Evolutionary conservation across 345 rosid genomes (phyloP).

Genomic region (Syzygium aromaticum): DNA sequence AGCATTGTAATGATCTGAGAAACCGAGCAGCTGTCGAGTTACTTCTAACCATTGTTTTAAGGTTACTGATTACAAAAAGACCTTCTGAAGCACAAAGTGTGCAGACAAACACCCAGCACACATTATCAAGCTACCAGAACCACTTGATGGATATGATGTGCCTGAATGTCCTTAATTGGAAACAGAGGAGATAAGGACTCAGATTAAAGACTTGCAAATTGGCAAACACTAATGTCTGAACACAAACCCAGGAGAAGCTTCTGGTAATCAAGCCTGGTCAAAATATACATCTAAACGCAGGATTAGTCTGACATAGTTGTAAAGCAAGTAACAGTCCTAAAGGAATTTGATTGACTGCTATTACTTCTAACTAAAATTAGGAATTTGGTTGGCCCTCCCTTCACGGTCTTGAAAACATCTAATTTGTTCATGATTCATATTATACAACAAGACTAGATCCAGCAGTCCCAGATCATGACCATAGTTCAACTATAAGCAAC

Average conservation of each 20-base stretch:
- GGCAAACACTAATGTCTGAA: neutral
- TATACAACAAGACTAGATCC: neutral
- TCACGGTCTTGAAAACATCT: neutral
- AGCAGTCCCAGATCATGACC: neutral
- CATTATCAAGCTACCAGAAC: neutral
- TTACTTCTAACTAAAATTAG: neutral
- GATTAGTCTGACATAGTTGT: neutral
- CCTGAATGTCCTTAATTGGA: neutral
- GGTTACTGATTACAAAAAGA: neutral
- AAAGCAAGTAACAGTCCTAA: neutral
- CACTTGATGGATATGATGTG: neutral
- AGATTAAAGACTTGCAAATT: neutral
- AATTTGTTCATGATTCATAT: neutral
- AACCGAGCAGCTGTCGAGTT: neutral
- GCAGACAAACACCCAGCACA: neutral
- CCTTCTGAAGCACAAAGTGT: neutral
- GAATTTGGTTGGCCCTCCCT: neutral
- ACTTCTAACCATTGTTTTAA: neutral
- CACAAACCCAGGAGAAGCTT: neutral
- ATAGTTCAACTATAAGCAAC: neutral
- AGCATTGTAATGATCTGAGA: neutral
- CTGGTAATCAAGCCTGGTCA: neutral
- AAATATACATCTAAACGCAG: neutral
- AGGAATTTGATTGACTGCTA: neutral
- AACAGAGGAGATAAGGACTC: neutral